phyloP scores from a whole-genome alignment of 2,329 filamentous ascomycete genomes.

The Microthyrium microscopicum region DNA sequence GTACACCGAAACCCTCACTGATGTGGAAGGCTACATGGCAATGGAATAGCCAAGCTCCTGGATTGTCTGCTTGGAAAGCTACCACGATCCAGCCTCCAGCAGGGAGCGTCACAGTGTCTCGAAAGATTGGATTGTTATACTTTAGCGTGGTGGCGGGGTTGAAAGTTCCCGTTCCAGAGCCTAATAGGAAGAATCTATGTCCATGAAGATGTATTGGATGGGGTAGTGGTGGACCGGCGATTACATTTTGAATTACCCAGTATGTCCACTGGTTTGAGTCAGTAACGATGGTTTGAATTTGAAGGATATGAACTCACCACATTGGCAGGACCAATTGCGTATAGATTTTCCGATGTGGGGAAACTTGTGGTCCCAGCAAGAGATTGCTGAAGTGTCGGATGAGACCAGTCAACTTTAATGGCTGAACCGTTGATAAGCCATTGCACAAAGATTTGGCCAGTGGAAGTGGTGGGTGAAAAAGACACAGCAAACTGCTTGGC shows the following conservation, averaged over 20 bases:
- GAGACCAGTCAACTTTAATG: constrained; percentile 20
- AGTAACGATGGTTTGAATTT: no score
- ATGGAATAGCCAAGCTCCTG: constrained; percentile 24
- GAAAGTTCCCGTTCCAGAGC: constrained; percentile 15
- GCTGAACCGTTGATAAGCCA: constrained; percentile 20
- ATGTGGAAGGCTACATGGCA: constrained; percentile 11
- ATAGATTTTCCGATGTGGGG: constrained; percentile 6
- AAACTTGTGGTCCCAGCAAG: constrained; percentile 4
- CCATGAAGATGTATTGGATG: constrained; percentile 11
- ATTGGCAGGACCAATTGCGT: no score
- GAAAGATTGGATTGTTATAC: constrained; percentile 16
- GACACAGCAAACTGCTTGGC: no score
- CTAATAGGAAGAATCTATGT: constrained; percentile 18
- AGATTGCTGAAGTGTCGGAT: constrained; percentile 19
- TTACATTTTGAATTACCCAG: constrained; percentile 7
- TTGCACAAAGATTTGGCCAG: no score
- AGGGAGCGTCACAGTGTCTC: constrained; percentile 18
- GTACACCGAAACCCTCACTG: constrained; percentile 8
- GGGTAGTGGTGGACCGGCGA: constrained; percentile 7
- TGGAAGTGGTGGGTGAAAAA: no score
- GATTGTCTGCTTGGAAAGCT: constrained; percentile 35
- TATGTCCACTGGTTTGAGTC: constrained; percentile 7
- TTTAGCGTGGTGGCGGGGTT: constrained; percentile 11
- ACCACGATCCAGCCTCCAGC: constrained; percentile 27
- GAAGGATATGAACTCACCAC: no score